phyloP scores from a whole-genome alignment of 208 protist species.

The Wallacemonas collosoma region DNA sequence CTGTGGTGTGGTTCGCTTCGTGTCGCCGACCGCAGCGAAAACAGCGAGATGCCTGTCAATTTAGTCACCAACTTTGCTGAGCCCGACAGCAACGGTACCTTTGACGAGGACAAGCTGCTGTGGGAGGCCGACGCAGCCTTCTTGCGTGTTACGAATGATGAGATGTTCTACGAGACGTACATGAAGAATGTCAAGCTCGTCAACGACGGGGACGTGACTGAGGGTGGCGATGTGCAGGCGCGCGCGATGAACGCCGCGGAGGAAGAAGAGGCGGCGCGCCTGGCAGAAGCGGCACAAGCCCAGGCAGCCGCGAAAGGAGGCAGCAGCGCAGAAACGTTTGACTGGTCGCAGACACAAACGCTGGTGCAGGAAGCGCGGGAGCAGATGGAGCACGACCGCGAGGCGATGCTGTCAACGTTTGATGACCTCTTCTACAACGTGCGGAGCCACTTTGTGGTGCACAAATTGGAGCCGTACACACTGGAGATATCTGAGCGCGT shows the following conservation, averaged over 20 bases:
- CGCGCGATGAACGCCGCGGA: conserved; percentile 15
- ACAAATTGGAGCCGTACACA: conserved; percentile 37
- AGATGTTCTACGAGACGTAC: conserved; percentile 83
- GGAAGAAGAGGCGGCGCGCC: conserved; percentile 10
- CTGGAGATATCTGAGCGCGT: conserved; percentile 35
- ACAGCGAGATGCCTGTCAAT: conserved; percentile 83
- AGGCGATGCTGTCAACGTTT: conserved; percentile 46
- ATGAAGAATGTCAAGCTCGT: conserved; percentile 44
- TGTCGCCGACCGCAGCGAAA: conserved; percentile 61
- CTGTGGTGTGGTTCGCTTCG: conserved; percentile 86
- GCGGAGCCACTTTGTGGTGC: conserved; percentile 61
- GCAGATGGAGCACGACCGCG: conserved; percentile 39
- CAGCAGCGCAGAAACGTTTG: conserved; percentile 24
- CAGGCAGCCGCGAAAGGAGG: neutral
- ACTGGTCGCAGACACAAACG: conserved; percentile 32
- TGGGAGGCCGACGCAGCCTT: conserved; percentile 55
- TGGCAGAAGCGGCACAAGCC: neutral
- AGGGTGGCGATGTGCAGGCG: conserved; percentile 4
- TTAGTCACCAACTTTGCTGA: conserved; percentile 75
- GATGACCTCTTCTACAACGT: conserved; percentile 82
- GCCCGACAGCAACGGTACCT: conserved; percentile 31
- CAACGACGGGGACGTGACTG: conserved; percentile 22
- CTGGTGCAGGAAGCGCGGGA: conserved; percentile 51
- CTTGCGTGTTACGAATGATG: conserved; percentile 62
- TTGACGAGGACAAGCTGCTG: conserved; percentile 62